phyloP scores from a whole-genome alignment of 1,284 basidiomycete species.

The Ustilago sp. region DNA sequence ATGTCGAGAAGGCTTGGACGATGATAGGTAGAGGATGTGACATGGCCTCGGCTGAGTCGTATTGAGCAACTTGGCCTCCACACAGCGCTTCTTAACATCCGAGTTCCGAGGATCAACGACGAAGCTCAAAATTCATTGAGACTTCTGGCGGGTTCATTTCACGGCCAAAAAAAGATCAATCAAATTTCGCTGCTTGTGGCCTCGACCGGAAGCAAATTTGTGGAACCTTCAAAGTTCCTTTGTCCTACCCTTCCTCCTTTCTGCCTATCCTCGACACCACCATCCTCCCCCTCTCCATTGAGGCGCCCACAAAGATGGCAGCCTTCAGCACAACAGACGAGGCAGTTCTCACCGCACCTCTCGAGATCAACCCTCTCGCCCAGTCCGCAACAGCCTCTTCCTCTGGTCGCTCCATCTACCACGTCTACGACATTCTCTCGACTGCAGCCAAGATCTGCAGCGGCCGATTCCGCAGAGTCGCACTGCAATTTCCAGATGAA shows the following conservation, averaged over 20 bases:
- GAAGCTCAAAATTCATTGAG: conserved; percentile 13
- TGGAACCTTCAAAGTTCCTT: not conserved
- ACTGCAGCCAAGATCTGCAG: conserved; percentile 47
- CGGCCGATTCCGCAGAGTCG: conserved; percentile 68
- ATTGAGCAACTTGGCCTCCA: conserved; percentile 20
- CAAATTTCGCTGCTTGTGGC: not conserved
- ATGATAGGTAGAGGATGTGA: conserved; percentile 4
- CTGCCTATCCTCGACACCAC: not conserved
- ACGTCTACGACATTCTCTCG: conserved; percentile 59
- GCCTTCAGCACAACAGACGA: conserved; percentile 64
- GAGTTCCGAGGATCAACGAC: conserved; percentile 14
- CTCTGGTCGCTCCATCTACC: conserved; percentile 43
- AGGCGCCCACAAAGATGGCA: conserved; percentile 21
- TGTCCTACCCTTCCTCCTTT: not conserved
- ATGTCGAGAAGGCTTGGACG: not conserved
- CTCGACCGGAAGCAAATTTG: conserved; percentile 8
- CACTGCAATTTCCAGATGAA: conserved; percentile 96
- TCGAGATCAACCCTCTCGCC: conserved; percentile 56
- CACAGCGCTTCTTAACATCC: conserved; percentile 12
- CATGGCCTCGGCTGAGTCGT: conserved; percentile 20
- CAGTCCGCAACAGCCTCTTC: conserved; percentile 57
- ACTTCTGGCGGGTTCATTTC: not conserved
- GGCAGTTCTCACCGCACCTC: conserved; percentile 59
- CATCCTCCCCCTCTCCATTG: not conserved
- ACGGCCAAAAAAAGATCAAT: too few species aligned